These are phyloP conservation scores for Balamuthia mandrillaris DNA, from an alignment of 208 protist species.

Conservation along the genomic window DNA sequence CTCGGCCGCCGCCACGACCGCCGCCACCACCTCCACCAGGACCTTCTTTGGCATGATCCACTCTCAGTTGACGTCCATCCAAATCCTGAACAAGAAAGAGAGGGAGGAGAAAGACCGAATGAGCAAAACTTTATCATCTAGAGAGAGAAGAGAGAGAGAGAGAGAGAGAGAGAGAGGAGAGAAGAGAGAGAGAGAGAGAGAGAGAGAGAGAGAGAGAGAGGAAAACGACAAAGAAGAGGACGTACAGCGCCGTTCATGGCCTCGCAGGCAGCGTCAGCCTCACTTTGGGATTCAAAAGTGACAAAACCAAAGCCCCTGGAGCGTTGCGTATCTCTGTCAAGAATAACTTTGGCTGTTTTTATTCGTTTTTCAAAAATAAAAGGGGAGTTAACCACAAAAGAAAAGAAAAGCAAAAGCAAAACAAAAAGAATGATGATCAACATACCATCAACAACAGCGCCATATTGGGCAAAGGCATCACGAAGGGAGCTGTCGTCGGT, in stretches of 20 bases:
- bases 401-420: too few species aligned
- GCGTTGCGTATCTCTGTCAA: conserved; percentile 61
- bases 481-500: conserved; percentile 2
- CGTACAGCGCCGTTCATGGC: conserved; percentile 66
- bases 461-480: neutral
- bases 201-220: neutral
- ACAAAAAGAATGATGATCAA: neutral
- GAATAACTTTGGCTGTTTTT: conserved; percentile 65
- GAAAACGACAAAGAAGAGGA: neutral
- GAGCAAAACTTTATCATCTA: neutral
- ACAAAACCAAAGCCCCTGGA: conserved; percentile 79
- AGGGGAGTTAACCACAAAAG: neutral
- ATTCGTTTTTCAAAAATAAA: neutral
- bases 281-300: conserved; percentile 66
- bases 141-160: neutral
- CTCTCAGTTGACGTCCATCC: conserved; percentile 7
- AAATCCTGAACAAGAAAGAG: neutral
- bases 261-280: conserved; percentile 64
- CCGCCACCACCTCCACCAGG: neutral
- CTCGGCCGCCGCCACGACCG: neutral
- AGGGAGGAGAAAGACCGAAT: neutral
- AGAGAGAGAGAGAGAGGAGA: neutral
- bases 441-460: conserved; percentile 14
- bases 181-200: neutral
- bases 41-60: neutral